Base-by-base conservation (phyloP, 1,284 basidiomycete genomes). In the Trichosporon sp. region DNA sequence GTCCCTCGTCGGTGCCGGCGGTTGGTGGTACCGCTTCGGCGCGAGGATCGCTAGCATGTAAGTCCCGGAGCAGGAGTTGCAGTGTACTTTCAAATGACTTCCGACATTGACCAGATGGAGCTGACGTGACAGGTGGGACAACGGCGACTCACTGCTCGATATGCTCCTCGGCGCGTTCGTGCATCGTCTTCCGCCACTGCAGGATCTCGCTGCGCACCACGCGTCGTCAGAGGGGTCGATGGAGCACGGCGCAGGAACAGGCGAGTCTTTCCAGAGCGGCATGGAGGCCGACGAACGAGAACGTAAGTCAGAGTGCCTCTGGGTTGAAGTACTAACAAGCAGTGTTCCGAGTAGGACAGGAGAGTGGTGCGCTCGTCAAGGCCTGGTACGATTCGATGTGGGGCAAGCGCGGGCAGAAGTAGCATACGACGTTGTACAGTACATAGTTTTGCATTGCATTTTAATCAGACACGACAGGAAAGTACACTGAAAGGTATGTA, bases 191-290 rank as follows among this genome's bases (percentile, higher is more conserved):
- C 87, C 90, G 0, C 89, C 94, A 73, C 86, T 93, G 21, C 88
- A 95, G 73, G 93, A 96, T 80, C 91, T 95, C 77, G 91, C 93
- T 1, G 92, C 94, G 71, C 92, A 96, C 83, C 91, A 90, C 31
- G 88, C 90, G 0, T 85, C 92, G 11, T 88, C 86, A 47, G 88
- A 21, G n/a, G 86, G 85, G 38, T 77, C 76, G 84, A 86, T 47
- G 9, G 79, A 80, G 56, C 64, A 66, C 3, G 76, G 76, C 15
- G 69, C 74, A 2, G 79, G 77, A 13, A 73, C 83, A 0, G 88
- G 91, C 11, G 90, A 91, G 73, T 84, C 87, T 11, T 95, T 96
- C 77, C 86, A 92, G 74, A 92, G 95, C 79, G 93, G 93, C 0
- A 87, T 96, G 74, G 93, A 96, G 71, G 89, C 87, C 9, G 92